phyloP scores from a whole-genome alignment of 495 filamentous ascomycete genomes.

The Aspergillus wentii region DNA sequence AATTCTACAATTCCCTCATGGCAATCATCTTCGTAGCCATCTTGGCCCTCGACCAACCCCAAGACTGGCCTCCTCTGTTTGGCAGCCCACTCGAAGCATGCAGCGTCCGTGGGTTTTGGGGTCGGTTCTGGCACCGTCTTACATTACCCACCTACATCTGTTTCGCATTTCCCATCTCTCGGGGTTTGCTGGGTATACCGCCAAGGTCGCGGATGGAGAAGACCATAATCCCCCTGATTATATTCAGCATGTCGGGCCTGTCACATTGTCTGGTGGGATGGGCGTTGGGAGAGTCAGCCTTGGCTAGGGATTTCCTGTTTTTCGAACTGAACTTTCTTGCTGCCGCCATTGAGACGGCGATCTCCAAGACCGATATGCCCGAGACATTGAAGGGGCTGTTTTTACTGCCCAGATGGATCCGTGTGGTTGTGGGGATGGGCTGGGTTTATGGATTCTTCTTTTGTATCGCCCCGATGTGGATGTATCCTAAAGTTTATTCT shows the following conservation, averaged over 20 bases:
- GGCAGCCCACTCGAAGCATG: conserved; percentile 11
- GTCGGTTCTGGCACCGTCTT: conserved; percentile 23
- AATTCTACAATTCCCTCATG: conserved; percentile 12
- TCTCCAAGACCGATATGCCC: background rate
- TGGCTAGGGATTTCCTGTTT: no score
- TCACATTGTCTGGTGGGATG: conserved; percentile 8
- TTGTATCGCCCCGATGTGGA: conserved; percentile 8
- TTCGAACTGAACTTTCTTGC: conserved; percentile 12
- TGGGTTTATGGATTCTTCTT: conserved; percentile 18
- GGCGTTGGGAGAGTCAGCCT: conserved; percentile 4
- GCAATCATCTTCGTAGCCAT: conserved; percentile 20
- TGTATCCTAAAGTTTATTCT: no score
- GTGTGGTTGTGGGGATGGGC: conserved; percentile 2
- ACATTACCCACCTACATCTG: conserved; percentile 4
- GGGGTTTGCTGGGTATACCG: no score
- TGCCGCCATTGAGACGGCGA: background rate
- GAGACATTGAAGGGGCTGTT: no score
- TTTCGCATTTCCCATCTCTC: no score
- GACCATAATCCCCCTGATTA: background rate
- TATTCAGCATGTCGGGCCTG: background rate
- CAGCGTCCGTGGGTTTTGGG: conserved; percentile 20
- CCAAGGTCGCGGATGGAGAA: conserved; percentile 4
- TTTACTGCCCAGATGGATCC: background rate
- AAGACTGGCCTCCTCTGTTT: conserved; percentile 23
- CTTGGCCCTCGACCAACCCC: conserved; percentile 12